phyloP scores from a whole-genome alignment of 345 rosid genomes.

The Garcia nutans region DNA sequence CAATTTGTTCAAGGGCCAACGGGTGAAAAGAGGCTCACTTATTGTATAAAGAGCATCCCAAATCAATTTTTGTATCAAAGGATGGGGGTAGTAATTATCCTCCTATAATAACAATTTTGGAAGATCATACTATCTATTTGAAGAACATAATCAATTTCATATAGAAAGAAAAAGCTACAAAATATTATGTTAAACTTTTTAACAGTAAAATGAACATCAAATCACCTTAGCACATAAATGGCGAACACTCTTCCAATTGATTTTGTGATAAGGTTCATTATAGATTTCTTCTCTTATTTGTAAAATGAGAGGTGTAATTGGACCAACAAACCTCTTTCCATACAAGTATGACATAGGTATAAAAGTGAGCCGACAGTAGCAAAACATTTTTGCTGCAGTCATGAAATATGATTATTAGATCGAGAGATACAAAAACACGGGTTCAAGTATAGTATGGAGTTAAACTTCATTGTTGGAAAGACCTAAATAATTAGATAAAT shows the following conservation, averaged over 20 bases:
- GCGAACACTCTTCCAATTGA: constrained; percentile 20
- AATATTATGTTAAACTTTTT: background rate
- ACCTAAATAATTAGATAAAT: background rate
- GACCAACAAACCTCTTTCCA: constrained; percentile 26
- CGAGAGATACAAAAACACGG: background rate
- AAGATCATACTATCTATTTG: background rate
- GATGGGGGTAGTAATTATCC: constrained; percentile 17
- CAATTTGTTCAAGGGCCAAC: constrained; percentile 23
- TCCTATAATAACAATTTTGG: constrained; percentile 7
- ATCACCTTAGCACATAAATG: constrained; percentile 24
- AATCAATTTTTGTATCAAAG: constrained; percentile 16
- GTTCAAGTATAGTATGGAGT: background rate
- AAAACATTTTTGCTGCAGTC: constrained; percentile 11
- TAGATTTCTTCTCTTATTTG: constrained; percentile 22
- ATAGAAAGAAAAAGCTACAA: too few relatives aligned
- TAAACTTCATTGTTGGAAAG: background rate
- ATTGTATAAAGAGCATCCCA: constrained; percentile 17
- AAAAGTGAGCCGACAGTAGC: constrained; percentile 14
- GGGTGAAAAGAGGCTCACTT: constrained; percentile 7
- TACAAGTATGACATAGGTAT: constrained; percentile 27
- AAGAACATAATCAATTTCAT: too few relatives aligned
- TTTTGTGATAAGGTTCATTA: constrained; percentile 16
- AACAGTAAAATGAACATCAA: background rate
- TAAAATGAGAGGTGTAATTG: constrained; percentile 25
- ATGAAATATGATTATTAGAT: too few relatives aligned